These are phyloP conservation scores for Xylaria sp. DNA, from an alignment of 2,329 filamentous ascomycete genomes.

Conservation along the genomic window DNA sequence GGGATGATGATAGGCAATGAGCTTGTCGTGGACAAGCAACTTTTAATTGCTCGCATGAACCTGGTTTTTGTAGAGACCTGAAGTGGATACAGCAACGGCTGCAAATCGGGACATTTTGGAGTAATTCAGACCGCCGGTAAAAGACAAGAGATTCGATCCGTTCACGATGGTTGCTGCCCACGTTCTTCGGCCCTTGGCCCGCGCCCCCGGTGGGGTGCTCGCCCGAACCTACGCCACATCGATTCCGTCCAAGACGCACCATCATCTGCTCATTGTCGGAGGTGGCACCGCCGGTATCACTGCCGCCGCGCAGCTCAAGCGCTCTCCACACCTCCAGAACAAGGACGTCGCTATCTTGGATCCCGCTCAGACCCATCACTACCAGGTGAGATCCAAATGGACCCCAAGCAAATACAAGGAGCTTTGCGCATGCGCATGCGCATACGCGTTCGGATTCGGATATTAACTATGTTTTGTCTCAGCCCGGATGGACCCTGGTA, in stretches of 20 bases:
- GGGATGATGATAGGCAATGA: no score
- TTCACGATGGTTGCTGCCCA: slow-evolving; percentile 15
- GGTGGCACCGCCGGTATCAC: slow-evolving; percentile 61
- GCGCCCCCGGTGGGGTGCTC: slow-evolving; percentile 16
- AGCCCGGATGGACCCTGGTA: slow-evolving; percentile 38
- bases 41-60: not conserved
- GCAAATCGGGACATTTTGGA: not conserved
- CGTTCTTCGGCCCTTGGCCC: slow-evolving; percentile 20
- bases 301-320: slow-evolving; percentile 62
- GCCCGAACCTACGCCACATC: slow-evolving; percentile 28
- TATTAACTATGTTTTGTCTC: not conserved
- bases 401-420: not conserved
- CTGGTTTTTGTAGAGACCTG: not conserved
- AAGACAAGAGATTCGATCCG: not conserved
- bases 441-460: not conserved
- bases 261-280: slow-evolving; percentile 63
- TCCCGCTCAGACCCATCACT: slow-evolving; percentile 33
- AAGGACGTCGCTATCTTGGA: slow-evolving; percentile 35
- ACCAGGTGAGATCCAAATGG: slow-evolving; percentile 24
- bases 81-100: not conserved
- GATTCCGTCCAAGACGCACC: slow-evolving; percentile 36
- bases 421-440: no score
- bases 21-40: no score
- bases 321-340: slow-evolving; percentile 26
- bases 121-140: not conserved